A percentile compares a stretch with the other conserved stretches of the same genome.
Conservation (phyloP, 352 stramenopile species). For the Blastocystis sp. region DNA sequence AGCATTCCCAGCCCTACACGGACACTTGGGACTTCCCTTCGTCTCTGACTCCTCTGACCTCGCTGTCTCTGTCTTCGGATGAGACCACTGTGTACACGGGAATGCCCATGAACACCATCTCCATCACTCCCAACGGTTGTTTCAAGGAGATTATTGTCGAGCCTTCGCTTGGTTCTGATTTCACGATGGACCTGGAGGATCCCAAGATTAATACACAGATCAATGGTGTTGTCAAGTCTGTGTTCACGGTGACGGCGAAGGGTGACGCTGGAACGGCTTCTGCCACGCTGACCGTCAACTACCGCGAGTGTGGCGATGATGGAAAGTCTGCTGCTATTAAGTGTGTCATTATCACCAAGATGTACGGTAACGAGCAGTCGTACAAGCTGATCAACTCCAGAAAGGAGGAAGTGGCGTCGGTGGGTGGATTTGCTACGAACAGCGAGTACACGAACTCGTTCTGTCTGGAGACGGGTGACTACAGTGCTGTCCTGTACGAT, state of each 20-base stretch:
- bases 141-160: constrained; percentile 3
- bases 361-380: background rate
- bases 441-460: background rate
- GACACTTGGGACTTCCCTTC: background rate
- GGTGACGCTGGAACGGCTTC: background rate
- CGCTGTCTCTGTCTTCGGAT: background rate
- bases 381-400: background rate
- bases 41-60: background rate
- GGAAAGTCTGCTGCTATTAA: background rate
- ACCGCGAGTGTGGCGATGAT: background rate
- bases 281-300: background rate
- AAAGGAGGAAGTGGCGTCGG: background rate
- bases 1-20: background rate
- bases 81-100: constrained; percentile 1
- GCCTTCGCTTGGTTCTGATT: background rate
- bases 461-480: background rate
- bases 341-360: background rate
- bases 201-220: background rate
- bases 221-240: background rate
- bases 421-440: background rate
- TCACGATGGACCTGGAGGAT: background rate
- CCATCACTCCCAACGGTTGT: constrained; percentile 1
- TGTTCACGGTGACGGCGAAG: background rate
- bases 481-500: background rate
- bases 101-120: background rate